Percentiles rank a stretch among this genome's conserved stretches.
These are phyloP conservation scores for Pseudonitzschia multiseries DNA, from an alignment of 108 stramenopile species.

Conservation along the genomic window DNA sequence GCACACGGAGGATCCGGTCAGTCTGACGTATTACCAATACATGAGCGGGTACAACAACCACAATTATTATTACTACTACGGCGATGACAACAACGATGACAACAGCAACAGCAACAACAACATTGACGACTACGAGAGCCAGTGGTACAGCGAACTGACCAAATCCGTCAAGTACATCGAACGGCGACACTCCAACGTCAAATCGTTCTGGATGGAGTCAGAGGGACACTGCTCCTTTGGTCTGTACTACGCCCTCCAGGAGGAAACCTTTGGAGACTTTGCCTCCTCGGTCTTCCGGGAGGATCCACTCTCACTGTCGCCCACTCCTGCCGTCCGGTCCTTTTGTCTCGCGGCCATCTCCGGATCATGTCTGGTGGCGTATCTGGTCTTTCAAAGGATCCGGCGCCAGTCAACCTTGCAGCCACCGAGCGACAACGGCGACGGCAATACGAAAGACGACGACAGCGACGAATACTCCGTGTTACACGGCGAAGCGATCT, in stretches of 20 bases:
- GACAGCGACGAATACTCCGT: too few species aligned
- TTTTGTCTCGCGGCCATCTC: conserved; percentile 20
- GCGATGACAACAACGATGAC: conserved; percentile 8
- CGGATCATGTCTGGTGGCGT: not conserved
- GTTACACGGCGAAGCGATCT: not conserved
- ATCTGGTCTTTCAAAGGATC: not conserved
- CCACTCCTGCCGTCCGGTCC: conserved; percentile 15
- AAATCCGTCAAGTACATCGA: conserved; percentile 31
- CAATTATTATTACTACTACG: not conserved
- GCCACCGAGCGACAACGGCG: not conserved
- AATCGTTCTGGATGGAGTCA: conserved; percentile 42
- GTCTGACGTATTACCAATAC: conserved; percentile 49
- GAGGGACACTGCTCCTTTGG: conserved; percentile 61
- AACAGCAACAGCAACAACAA: conserved; percentile 1
- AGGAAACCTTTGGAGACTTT: conserved; percentile 37
- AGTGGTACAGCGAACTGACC: conserved; percentile 44
- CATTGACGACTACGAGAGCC: conserved; percentile 9
- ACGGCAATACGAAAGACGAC: not conserved
- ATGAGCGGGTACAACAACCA: conserved; percentile 35
- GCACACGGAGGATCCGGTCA: conserved; percentile 48
- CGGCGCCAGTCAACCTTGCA: not conserved
- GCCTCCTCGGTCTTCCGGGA: conserved; percentile 42
- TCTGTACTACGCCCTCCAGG: conserved; percentile 49
- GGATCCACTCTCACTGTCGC: conserved; percentile 19
- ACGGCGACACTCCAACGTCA: conserved; percentile 45